Evolutionary conservation across 441 rosid species (phyloP), one percentile per base, ranked within the genome.

Genomic region (Cnidoscolus chayamansa): DNA sequence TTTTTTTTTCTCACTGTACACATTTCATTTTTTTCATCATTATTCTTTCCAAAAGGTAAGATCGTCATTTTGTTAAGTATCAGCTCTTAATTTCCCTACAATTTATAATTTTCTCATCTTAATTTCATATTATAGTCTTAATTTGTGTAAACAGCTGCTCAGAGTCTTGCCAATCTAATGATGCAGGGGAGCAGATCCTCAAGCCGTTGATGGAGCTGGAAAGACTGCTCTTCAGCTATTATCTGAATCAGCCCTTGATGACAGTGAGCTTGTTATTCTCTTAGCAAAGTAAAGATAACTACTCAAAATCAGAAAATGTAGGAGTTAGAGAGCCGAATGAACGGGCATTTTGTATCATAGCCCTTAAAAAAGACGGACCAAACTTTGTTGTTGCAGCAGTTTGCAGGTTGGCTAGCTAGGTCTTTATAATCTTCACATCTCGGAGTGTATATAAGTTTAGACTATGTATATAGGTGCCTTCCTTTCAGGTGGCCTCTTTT

Each of bases 101-200:
- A 12, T 11, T 48, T 20, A 11, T 31, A 54, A 9, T 65, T 30
- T 7, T 37, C 20, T 4, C 13, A 7, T 48, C 20, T 16, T 25
- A 19, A 11, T 40, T 65, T 64, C 47, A 65, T 6, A 13, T 35
- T 37, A 43, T 37, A 11, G 19, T 55, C 37, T 66, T 67, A 45
- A 25, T 15, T 56, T 30, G 60, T 30, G 5, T 31, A 55, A 75
- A 69, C 10, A 40, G 45, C 15, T 20, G 67, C 66, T 74, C 40
- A 65, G 8, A 50, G 43, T 49, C 11, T 58, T 4, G 7, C 16
- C 54, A 71, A 77, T 71, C 37, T 47, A 56, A 80, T 70, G 13
- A 25, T 77, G 82, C 93, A 95, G 98, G 90, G 98, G 97, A 76
- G 94, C 97, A 49, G 88, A 95, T 80, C 88, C 91, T 53, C 88